A percentile compares a stretch with the other conserved stretches of the same genome.
Conservation (phyloP, 192 early-diverging fungal species). For the Jimgerdemannia flammicorona region DNA sequence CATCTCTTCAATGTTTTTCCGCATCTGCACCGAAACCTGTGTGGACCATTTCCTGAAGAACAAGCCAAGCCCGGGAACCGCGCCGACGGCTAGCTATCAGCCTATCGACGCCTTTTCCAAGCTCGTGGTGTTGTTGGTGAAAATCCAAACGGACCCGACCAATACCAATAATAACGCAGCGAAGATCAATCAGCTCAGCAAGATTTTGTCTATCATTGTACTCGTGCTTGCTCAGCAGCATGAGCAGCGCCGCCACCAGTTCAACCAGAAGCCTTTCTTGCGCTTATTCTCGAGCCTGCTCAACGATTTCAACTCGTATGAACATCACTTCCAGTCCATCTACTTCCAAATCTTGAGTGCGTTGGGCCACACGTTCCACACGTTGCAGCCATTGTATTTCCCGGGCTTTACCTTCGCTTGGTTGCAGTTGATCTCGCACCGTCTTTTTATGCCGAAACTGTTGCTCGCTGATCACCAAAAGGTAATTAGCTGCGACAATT, state of each 20-base stretch:
- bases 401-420: slow-evolving; percentile 95
- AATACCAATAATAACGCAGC: slow-evolving; percentile 45
- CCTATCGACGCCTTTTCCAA: slow-evolving; percentile 93
- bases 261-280: slow-evolving; percentile 90
- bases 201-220: slow-evolving; percentile 82
- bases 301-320: slow-evolving; percentile 69
- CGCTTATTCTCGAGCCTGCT: slow-evolving; percentile 83
- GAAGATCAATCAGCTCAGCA: slow-evolving; percentile 68
- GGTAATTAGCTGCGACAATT: slow-evolving; percentile 16
- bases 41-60: slow-evolving; percentile 73
- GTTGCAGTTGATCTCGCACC: slow-evolving; percentile 91
- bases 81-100: slow-evolving; percentile 58
- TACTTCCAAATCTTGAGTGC: slow-evolving; percentile 71
- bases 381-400: slow-evolving; percentile 79
- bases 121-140: slow-evolving; percentile 77
- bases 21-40: slow-evolving; percentile 82
- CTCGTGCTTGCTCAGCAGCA: slow-evolving; percentile 84
- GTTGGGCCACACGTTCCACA: slow-evolving; percentile 76
- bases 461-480: slow-evolving; percentile 72
- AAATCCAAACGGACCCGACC: slow-evolving; percentile 61
- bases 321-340: slow-evolving; percentile 60
- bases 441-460: slow-evolving; percentile 88
- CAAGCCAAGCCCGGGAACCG: slow-evolving; percentile 36
- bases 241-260: slow-evolving; percentile 69
- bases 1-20: slow-evolving; percentile 84